Conservation (phyloP, 495 filamentous ascomycete genomes). For the Xeromyces bisporus region DNA sequence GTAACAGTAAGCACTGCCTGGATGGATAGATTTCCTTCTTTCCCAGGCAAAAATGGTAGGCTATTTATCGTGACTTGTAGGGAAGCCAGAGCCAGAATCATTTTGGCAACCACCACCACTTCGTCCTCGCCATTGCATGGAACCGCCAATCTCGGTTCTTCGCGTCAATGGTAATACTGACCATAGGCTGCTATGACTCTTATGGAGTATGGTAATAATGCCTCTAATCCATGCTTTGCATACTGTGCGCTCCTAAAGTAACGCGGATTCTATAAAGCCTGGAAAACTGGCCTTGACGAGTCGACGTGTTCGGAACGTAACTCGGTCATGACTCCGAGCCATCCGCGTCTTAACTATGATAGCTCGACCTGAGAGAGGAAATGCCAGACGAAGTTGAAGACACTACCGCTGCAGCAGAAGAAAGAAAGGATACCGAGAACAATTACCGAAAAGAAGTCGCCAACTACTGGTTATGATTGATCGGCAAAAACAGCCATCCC, state of each 20-base stretch:
- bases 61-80: too few species aligned
- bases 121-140: neutral
- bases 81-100: neutral
- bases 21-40: neutral
- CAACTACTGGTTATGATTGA: neutral
- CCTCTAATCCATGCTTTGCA: too few species aligned
- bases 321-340: too few species aligned
- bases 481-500: too few species aligned
- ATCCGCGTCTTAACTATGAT: too few species aligned
- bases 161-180: neutral
- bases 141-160: neutral
- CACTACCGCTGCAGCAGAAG: too few species aligned
- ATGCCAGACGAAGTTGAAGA: too few species aligned
- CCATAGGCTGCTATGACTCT: neutral
- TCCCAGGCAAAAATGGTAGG: neutral
- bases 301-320: too few species aligned
- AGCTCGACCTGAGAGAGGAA: too few species aligned
- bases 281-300: too few species aligned
- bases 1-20: neutral
- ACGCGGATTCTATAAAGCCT: neutral
- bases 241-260: too few species aligned
- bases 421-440: too few species aligned
- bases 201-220: neutral
- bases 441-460: neutral
- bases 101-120: neutral